These are phyloP conservation scores for Aspergillus nidulans DNA, from an alignment of 495 filamentous ascomycete species.

Conservation along the genomic window DNA sequence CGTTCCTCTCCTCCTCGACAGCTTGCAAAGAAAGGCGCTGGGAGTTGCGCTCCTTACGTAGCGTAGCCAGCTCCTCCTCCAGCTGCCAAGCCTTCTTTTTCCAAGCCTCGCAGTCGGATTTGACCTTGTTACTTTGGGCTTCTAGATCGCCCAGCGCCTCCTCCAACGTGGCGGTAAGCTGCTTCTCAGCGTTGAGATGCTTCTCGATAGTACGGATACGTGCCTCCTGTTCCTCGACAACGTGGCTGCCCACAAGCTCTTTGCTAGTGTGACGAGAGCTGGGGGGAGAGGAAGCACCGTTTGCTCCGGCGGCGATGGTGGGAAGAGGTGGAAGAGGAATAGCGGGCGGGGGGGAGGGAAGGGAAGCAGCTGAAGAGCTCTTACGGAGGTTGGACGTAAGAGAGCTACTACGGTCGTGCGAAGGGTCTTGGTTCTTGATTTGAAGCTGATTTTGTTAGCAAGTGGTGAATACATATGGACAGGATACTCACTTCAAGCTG, in stretches of 20 bases:
- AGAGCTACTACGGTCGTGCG: conserved; percentile 70
- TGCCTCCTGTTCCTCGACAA: conserved; percentile 82
- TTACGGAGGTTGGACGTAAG: conserved; percentile 77
- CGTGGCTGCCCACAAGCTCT: conserved; percentile 64
- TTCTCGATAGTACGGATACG: conserved; percentile 96
- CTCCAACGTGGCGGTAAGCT: conserved; percentile 88
- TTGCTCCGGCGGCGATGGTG: conserved; percentile 35
- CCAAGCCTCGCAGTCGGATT: conserved; percentile 82
- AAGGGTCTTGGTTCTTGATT: conserved; percentile 39
- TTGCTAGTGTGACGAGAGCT: conserved; percentile 70
- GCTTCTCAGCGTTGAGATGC: conserved; percentile 92
- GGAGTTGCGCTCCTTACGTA: conserved; percentile 63
- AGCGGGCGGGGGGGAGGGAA: conserved; percentile 94
- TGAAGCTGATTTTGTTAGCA: conserved; percentile 34
- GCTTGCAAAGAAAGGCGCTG: conserved; percentile 83
- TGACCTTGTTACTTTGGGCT: conserved; percentile 76
- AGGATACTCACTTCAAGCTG: conserved; percentile 41
- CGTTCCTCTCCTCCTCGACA: conserved; percentile 89
- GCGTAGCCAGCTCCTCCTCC: conserved; percentile 71
- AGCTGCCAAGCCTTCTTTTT: conserved; percentile 73
- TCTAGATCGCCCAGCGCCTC: conserved; percentile 94
- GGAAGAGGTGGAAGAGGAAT: conserved; percentile 73
- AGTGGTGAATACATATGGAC: neutral
- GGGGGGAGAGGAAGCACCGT: conserved; percentile 39
- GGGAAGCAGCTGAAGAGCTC: conserved; percentile 71